These are phyloP conservation scores for Xylariaceae sp. DNA, from an alignment of 2,329 filamentous ascomycete genomes.

Conservation along the genomic window DNA sequence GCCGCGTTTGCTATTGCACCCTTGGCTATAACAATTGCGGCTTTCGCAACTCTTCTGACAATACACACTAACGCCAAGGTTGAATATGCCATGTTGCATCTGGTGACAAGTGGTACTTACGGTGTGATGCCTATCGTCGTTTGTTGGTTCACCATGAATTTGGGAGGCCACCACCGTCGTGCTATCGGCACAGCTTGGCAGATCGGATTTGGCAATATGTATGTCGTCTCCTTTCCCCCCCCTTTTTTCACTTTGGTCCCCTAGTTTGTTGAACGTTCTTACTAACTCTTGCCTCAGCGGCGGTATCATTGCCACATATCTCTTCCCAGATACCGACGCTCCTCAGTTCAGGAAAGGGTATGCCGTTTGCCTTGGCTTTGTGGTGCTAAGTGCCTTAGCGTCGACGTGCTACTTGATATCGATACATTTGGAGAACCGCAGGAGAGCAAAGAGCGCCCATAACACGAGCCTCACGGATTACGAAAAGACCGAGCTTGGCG, in stretches of 20 bases:
- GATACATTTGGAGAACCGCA: slow-evolving; percentile 59
- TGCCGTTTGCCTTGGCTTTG: slow-evolving; percentile 72
- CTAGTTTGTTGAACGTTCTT: neutral
- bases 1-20: slow-evolving; percentile 70
- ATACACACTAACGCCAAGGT: slow-evolving; percentile 65
- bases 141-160: slow-evolving; percentile 81
- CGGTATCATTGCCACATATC: slow-evolving; percentile 73
- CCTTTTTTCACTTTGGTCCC: neutral
- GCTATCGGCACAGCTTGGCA: slow-evolving; percentile 73
- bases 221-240: slow-evolving; percentile 1
- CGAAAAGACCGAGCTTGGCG: slow-evolving; percentile 58
- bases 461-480: slow-evolving; percentile 56
- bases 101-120: slow-evolving; percentile 78
- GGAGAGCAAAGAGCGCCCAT: slow-evolving; percentile 45
- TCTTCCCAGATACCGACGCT: slow-evolving; percentile 64
- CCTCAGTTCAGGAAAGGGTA: slow-evolving; percentile 72
- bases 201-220: slow-evolving; percentile 72
- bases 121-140: slow-evolving; percentile 86
- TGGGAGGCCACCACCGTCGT: slow-evolving; percentile 69
- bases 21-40: slow-evolving; percentile 66
- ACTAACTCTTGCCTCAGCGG: slow-evolving; percentile 38
- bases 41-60: slow-evolving; percentile 71
- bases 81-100: slow-evolving; percentile 78
- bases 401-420: slow-evolving; percentile 59
- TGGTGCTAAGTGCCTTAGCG: slow-evolving; percentile 61